phyloP scores from a whole-genome alignment of 495 filamentous ascomycete species.

The Neurospora sp. region DNA sequence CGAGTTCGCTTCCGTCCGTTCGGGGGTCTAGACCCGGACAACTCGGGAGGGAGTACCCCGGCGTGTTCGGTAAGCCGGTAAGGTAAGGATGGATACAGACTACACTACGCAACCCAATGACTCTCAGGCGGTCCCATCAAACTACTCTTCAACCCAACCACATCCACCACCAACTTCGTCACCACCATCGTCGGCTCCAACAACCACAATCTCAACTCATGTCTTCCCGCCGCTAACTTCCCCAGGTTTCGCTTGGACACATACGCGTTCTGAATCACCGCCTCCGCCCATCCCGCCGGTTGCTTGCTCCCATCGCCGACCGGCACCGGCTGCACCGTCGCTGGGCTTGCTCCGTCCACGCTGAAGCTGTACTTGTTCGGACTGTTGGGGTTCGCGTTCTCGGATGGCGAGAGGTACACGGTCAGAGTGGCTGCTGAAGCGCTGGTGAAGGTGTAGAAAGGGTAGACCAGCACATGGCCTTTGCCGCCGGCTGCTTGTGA shows the following conservation, averaged over 20 bases:
- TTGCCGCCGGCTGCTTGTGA: constrained; percentile 23
- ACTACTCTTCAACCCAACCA: constrained; percentile 46
- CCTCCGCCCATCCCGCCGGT: constrained; percentile 42
- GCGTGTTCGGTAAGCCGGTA: neutral
- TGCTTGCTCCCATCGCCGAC: constrained; percentile 27
- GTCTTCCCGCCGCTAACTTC: constrained; percentile 27
- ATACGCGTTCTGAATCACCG: constrained; percentile 44
- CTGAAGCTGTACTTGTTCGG: constrained; percentile 45
- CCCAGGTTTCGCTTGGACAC: constrained; percentile 35
- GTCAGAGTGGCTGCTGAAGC: constrained; percentile 36
- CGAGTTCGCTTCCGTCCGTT: neutral
- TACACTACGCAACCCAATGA: neutral
- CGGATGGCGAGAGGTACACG: constrained; percentile 42
- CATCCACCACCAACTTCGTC: constrained; percentile 50
- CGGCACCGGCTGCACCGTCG: constrained; percentile 38
- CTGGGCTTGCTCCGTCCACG: constrained; percentile 34
- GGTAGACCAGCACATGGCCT: constrained; percentile 44
- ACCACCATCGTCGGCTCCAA: constrained; percentile 49
- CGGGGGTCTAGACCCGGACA: neutral
- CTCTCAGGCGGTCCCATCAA: constrained; percentile 56
- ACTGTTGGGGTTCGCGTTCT: constrained; percentile 40
- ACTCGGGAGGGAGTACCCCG: neutral
- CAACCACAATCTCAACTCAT: constrained; percentile 43
- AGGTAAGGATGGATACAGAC: neutral
- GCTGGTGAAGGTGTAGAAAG: constrained; percentile 45